Evolutionary conservation across 2,329 filamentous ascomycete species (phyloP), one percentile per base, ranked within the genome.

Genomic region (Metarhizium sp.): DNA sequence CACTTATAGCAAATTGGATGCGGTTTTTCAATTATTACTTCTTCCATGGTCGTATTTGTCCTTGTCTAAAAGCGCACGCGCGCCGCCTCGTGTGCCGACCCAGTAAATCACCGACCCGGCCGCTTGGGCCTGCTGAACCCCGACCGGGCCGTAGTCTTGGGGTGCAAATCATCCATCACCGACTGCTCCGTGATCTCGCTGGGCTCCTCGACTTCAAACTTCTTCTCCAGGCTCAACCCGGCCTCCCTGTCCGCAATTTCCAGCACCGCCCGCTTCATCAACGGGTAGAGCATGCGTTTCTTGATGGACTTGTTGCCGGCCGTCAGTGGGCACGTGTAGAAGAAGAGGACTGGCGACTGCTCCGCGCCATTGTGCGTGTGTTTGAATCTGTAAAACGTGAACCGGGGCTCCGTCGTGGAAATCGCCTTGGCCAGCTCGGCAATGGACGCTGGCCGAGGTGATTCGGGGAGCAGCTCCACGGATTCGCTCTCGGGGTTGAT

Each of bases 201-300:
- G 4, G 86, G 84, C 59, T 87, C 79, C 61, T 84, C 80, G 2
- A 83, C 79, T 69, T 86, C 83, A 58, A 87, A 84, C 67, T 80
- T 86, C 79, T 89, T 91, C 56, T 82, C 84, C 4, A 90, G 74
- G 55, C 74, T 76, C 52, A 92, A 65, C 0, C 84, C 85, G 1
- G 82, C 85, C 61, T 89, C 81, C 40, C 71, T 72, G 63, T 85
- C 81, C 18, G 88, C 88, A 38, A 85, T 69, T n/a, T 75, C 71
- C 34, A 91, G 74, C 3, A 89, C 86, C 29, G 82, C 80, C 11
- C 81, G 76, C 71, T 85, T 85, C 75, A 85, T 85, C 30, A 85
- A 74, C 38, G 89, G 88, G 68, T 94, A 94, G 65, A 94, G 71
- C 90, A 95, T 95, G 60, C 88, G 79, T 71, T 88, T 86, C 74